Percentiles rank a stretch among this genome's conserved stretches.
Evolutionary conservation across 176 grass and related monocot genomes (phyloP).

Genomic region (Aegilops umbellulata): DNA sequence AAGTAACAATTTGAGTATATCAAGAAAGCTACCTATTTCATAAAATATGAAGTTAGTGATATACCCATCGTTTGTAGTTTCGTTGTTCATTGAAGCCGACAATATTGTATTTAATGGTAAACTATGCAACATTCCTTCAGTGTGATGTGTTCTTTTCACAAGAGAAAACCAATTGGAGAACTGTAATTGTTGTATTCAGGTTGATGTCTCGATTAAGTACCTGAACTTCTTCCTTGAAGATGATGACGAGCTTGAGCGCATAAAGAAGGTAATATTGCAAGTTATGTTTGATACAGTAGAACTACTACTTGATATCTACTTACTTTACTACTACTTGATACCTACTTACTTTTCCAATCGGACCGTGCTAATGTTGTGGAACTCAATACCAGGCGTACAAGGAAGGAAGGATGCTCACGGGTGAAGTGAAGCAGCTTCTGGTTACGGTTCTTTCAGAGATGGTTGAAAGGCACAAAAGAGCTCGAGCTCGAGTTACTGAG

Average conservation of each 20-base stretch:
- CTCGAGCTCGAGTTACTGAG: slow-evolving; percentile 64
- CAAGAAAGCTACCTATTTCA: neutral
- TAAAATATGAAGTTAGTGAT: neutral
- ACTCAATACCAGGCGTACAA: slow-evolving; percentile 67
- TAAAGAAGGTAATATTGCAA: slow-evolving; percentile 68
- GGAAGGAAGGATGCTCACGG: slow-evolving; percentile 75
- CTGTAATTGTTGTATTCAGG: slow-evolving; percentile 46
- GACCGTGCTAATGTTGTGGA: neutral
- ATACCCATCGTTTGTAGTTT: neutral
- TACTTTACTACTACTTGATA: no score
- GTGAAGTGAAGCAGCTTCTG: slow-evolving; percentile 75
- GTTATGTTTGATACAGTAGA: neutral
- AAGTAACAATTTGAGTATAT: slow-evolving; percentile 7
- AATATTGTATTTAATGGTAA: neutral
- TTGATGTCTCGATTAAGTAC: slow-evolving; percentile 92
- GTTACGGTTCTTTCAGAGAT: slow-evolving; percentile 55
- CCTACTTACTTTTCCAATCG: neutral
- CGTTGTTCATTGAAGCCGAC: neutral
- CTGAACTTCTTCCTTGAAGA: slow-evolving; percentile 98
- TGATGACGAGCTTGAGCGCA: slow-evolving; percentile 66
- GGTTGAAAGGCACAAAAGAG: slow-evolving; percentile 72
- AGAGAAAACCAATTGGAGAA: neutral
- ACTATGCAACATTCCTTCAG: neutral
- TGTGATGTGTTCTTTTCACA: neutral
- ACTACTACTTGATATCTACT: no score